A percentile compares a stretch with the other conserved stretches of the same genome.
phyloP scores from a whole-genome alignment of 176 grass and related monocot species.

The Miscanthus lutarioriparius region DNA sequence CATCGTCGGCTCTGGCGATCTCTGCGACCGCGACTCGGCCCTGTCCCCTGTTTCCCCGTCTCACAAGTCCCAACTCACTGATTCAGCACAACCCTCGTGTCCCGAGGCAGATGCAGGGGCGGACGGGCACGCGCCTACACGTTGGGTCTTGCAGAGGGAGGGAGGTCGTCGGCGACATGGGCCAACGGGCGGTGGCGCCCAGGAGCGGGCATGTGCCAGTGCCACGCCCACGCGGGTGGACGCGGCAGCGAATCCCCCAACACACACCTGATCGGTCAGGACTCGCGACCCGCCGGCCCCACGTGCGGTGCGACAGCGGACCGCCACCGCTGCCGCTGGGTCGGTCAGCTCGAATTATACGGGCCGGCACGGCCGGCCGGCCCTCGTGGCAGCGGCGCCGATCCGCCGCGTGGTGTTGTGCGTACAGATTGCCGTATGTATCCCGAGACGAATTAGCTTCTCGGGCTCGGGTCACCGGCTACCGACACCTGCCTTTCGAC shows the following conservation, averaged over 20 bases:
- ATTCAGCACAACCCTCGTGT: not conserved
- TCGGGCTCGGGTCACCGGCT: not conserved
- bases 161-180: not conserved
- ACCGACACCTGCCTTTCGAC: no score
- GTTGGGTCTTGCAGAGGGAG: not conserved
- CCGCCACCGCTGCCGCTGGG: no score
- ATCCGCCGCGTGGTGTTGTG: not conserved
- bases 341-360: not conserved
- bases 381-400: not conserved
- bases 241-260: not conserved
- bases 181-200: not conserved
- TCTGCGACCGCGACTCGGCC: no score
- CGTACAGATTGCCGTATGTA: not conserved
- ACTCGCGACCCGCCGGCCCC: not conserved
- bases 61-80: not conserved
- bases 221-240: not conserved
- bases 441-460: not conserved
- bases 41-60: not conserved
- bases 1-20: no score
- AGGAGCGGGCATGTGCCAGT: not conserved
- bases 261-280: not conserved
- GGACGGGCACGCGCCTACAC: conserved; percentile 2
- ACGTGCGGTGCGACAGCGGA: conserved; percentile 38
- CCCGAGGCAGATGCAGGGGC: not conserved
- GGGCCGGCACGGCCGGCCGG: not conserved